Base-by-base conservation (phyloP, 352 stramenopile species). In the Albugo laibachii region DNA sequence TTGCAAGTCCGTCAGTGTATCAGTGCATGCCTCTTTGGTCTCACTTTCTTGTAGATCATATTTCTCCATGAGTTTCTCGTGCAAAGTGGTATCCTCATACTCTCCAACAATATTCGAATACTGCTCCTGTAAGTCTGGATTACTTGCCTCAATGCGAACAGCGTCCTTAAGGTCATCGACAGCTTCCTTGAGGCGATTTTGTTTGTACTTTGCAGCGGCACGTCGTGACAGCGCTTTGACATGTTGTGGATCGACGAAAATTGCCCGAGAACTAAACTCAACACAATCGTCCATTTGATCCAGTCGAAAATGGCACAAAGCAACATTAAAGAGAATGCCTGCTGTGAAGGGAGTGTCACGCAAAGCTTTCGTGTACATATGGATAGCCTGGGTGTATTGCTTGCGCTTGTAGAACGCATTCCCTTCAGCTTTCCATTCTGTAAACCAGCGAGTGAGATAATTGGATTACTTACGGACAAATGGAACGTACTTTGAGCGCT, bases 211-310 rank as follows among this genome's bases (percentile, higher is more conserved):
- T 18, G 62, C 71, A 0, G 64, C 61, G 0, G 71, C 69, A 5
- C 74, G 69, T 48, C 75, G 62, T 19, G 72, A 83, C 2, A 85
- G 59, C 20, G 72, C 72, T 41, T 88, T 88, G 11, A 88, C 59
- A 38, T 84, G 62, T 10, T 53, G 53, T 0, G 61, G 62, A 1
- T 74, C 53, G 13, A 85, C 52, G 16, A 65, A 85, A 37, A 88
- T 42, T 6, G 73, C 69, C 1, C 75, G 70, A 1, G 63, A 68
- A 36, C 64, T 77, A 50, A 85, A 85, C 51, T 88, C 75, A 38
- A 82, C 37, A 14, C 63, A 73, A 35, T 84, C 68, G 13, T 83
- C 69, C 10, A 71, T 39, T 10, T 49, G 19, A 11, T 74, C 61
- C 0, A 73, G 50, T 1, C 73, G 59, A 36, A 88, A 41, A 35